phyloP scores from a whole-genome alignment of 2,329 filamentous ascomycete species.

The Talaromyces pinophilus region DNA sequence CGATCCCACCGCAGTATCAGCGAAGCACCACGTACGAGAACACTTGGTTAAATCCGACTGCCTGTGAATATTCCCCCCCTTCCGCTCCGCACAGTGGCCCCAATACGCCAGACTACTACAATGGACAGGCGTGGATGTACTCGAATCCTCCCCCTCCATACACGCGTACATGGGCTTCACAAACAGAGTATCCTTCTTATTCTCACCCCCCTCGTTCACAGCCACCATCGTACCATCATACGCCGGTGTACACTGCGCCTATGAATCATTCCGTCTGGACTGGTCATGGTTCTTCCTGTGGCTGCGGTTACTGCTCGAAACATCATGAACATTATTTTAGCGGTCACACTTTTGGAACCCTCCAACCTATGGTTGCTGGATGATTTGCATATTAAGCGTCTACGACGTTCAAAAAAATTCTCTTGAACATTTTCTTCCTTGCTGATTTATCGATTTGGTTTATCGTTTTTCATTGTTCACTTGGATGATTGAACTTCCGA shows the following conservation, averaged over 20 bases:
- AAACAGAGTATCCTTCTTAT: constrained; percentile 39
- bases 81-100: constrained; percentile 52
- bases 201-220: constrained; percentile 43
- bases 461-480: constrained; percentile 31
- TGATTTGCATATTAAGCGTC: constrained; percentile 30
- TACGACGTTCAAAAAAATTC: constrained; percentile 11
- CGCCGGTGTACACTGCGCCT: constrained; percentile 50
- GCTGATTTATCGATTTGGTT: constrained; percentile 37
- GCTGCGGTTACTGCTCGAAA: constrained; percentile 52
- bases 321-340: constrained; percentile 54
- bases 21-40: constrained; percentile 50
- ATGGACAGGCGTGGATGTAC: constrained; percentile 47
- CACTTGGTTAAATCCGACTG: constrained; percentile 52
- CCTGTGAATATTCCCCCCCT: constrained; percentile 55
- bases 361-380: constrained; percentile 50
- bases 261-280: constrained; percentile 52
- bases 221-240: constrained; percentile 51
- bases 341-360: constrained; percentile 43
- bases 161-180: constrained; percentile 42
- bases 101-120: constrained; percentile 51
- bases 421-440: constrained; percentile 27
- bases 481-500: constrained; percentile 10
- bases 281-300: constrained; percentile 50
- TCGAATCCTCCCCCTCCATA: constrained; percentile 45
- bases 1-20: constrained; percentile 55